Conservation (phyloP, 441 rosid genomes). For the Isatis lusitanica region DNA sequence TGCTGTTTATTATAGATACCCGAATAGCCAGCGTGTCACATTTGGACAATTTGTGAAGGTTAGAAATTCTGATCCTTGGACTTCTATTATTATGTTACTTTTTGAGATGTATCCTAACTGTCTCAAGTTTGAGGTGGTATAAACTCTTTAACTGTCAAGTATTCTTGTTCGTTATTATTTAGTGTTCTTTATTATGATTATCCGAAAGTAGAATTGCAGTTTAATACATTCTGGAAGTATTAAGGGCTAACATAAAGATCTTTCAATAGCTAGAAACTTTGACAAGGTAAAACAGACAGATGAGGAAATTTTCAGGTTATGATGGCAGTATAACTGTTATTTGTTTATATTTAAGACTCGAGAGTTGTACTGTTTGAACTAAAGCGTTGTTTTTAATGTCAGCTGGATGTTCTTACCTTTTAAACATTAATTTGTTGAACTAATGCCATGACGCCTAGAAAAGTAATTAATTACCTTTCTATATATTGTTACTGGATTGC, state of each 20-base stretch:
- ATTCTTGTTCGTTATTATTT: slow-evolving; percentile 5
- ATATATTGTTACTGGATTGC: slow-evolving; percentile 2
- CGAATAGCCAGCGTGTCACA: slow-evolving; percentile 97
- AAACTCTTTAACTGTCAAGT: background rate
- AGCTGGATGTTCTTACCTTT: slow-evolving; percentile 3
- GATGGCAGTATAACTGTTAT: slow-evolving; percentile 1
- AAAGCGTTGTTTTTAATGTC: background rate
- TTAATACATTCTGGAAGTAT: slow-evolving; percentile 9
- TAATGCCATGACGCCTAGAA: slow-evolving; percentile 2
- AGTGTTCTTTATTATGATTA: background rate
- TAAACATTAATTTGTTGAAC: background rate
- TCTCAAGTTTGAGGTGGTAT: slow-evolving; percentile 13
- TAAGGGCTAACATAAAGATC: background rate
- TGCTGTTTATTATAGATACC: slow-evolving; percentile 97
- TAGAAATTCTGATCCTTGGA: slow-evolving; percentile 34
- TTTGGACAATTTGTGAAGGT: slow-evolving; percentile 99
- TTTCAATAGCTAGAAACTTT: slow-evolving; percentile 9
- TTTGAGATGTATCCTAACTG: background rate
- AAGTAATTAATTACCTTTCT: slow-evolving; percentile 1
- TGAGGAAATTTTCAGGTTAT: background rate
- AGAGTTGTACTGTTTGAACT: slow-evolving; percentile 5
- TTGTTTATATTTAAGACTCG: background rate
- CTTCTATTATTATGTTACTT: slow-evolving; percentile 4
- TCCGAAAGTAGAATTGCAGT: background rate
- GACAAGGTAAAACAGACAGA: background rate